Conservation (phyloP, 129 eudicot genomes). For the Tagetes patula region DNA sequence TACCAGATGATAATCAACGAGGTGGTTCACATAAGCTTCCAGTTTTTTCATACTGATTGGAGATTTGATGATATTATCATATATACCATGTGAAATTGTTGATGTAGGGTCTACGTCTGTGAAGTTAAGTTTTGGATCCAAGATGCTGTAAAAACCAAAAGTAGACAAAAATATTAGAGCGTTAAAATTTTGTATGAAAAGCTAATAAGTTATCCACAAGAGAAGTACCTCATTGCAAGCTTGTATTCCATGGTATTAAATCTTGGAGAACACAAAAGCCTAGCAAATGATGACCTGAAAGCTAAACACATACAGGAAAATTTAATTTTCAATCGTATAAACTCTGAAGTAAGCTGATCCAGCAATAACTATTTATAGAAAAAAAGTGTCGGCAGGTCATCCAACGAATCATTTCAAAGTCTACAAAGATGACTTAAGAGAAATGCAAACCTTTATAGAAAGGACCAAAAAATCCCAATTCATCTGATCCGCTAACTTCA, state of each 20-base stretch:
- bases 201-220: constrained; percentile 37
- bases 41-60: constrained; percentile 58
- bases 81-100: constrained; percentile 42
- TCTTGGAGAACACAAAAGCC: constrained; percentile 44
- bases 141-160: constrained; percentile 52
- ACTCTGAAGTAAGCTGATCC: constrained; percentile 47
- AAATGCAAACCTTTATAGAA: constrained; percentile 60
- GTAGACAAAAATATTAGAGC: constrained; percentile 12
- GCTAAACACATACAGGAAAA: constrained; percentile 38
- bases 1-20: constrained; percentile 62
- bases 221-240: constrained; percentile 89
- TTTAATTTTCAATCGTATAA: background rate
- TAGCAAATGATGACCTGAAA: constrained; percentile 60
- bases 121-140: constrained; percentile 84
- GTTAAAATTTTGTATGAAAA: background rate
- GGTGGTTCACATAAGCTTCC: constrained; percentile 67
- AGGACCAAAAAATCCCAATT: constrained; percentile 70
- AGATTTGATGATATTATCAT: constrained; percentile 42
- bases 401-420: too few species aligned
- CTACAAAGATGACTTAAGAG: background rate
- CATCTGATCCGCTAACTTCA: constrained; percentile 53
- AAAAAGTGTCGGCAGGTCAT: background rate
- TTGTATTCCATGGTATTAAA: constrained; percentile 82
- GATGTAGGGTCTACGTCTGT: constrained; percentile 51
- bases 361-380: background rate